A percentile compares a stretch with the other conserved stretches of the same genome.
phyloP scores from a whole-genome alignment of 768 basidiomycete genomes.

The Amanita phalloides region DNA sequence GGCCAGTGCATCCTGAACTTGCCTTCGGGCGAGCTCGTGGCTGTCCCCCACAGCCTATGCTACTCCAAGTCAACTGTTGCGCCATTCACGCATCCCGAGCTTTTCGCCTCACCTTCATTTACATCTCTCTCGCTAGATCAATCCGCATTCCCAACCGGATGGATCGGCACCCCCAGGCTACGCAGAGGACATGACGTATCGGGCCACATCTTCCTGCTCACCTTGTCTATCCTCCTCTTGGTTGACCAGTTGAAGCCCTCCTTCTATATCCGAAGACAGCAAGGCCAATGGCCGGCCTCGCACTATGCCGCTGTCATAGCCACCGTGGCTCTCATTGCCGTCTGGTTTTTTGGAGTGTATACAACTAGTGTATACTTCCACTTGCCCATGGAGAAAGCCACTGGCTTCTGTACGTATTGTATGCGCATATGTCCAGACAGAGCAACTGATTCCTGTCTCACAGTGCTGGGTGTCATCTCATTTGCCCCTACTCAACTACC shows the following conservation, averaged over 20 bases:
- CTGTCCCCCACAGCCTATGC: constrained; percentile 52
- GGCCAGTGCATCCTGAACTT: constrained; percentile 66
- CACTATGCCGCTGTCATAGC: constrained; percentile 39
- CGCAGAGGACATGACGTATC: constrained; percentile 86
- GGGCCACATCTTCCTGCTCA: constrained; percentile 87
- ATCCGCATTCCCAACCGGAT: constrained; percentile 26
- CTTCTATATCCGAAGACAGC: constrained; percentile 20
- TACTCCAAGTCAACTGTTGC: constrained; percentile 38
- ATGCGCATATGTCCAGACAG: not conserved
- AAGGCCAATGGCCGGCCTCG: constrained; percentile 23
- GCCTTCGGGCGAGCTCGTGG: constrained; percentile 41
- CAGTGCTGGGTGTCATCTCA: not conserved
- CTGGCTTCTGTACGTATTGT: constrained; percentile 63
- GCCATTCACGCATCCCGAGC: constrained; percentile 46
- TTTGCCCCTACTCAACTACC: constrained; percentile 4
- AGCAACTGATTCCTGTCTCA: not conserved
- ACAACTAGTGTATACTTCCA: constrained; percentile 92
- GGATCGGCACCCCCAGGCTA: constrained; percentile 47
- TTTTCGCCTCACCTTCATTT: constrained; percentile 37
- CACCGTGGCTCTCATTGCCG: constrained; percentile 35
- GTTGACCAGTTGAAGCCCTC: constrained; percentile 61
- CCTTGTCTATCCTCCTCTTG: constrained; percentile 69
- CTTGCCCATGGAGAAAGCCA: constrained; percentile 75
- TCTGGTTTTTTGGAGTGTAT: constrained; percentile 67
- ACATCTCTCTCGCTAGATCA: constrained; percentile 11